A percentile compares a stretch with the other conserved stretches of the same genome.
These are phyloP conservation scores for Penicillium verhagenii DNA, from an alignment of 495 filamentous ascomycete genomes.

Conservation along the genomic window DNA sequence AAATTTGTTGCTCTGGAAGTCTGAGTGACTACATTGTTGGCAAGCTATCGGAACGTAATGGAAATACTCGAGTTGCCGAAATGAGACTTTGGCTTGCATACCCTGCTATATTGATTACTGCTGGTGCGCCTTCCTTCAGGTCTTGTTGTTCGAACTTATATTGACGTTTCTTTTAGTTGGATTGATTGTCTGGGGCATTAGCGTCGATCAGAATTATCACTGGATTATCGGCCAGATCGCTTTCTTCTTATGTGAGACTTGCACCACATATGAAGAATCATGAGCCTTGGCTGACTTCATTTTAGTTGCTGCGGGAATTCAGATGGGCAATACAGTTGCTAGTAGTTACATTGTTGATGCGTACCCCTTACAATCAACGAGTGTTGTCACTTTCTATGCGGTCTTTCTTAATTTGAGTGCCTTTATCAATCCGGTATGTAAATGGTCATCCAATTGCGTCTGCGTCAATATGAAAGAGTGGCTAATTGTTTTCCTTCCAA, in stretches of 20 bases:
- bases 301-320: slow-evolving; percentile 57
- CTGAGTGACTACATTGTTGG: slow-evolving; percentile 53
- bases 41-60: slow-evolving; percentile 47
- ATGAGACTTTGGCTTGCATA: slow-evolving; percentile 61
- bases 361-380: slow-evolving; percentile 58
- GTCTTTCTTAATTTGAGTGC: slow-evolving; percentile 58
- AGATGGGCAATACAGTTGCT: slow-evolving; percentile 59
- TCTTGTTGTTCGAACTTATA: not conserved
- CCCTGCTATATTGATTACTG: slow-evolving; percentile 51
- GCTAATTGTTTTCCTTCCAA: slow-evolving; percentile 7
- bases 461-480: not conserved
- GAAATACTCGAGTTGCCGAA: slow-evolving; percentile 49
- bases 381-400: slow-evolving; percentile 60
- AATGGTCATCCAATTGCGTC: not conserved
- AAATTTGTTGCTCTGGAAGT: slow-evolving; percentile 53
- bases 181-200: slow-evolving; percentile 56
- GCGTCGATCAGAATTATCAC: slow-evolving; percentile 54
- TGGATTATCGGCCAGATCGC: slow-evolving; percentile 62
- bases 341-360: slow-evolving; percentile 58
- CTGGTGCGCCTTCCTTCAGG: slow-evolving; percentile 29
- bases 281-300: not conserved
- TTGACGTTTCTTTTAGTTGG: slow-evolving; percentile 24
- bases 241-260: slow-evolving; percentile 48
- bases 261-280: not conserved
- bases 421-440: slow-evolving; percentile 45